phyloP scores from a whole-genome alignment of 2,329 filamentous ascomycete genomes.

The Rutstroemia sp. region DNA sequence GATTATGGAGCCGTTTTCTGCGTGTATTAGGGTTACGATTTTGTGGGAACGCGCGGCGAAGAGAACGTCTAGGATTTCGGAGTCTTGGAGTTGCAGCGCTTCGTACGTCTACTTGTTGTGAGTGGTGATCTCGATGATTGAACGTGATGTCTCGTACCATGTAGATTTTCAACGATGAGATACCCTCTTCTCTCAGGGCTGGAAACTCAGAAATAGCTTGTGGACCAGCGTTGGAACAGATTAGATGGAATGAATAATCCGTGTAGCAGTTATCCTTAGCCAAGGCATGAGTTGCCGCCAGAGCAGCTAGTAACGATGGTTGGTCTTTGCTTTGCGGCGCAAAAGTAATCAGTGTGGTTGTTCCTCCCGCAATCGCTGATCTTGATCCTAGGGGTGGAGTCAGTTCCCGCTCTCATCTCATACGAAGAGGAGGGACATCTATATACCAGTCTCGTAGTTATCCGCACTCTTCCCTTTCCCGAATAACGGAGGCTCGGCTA shows the following conservation, averaged over 20 bases:
- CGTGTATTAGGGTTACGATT: slow-evolving; percentile 49
- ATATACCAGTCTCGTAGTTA: slow-evolving; percentile 11
- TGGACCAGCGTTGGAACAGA: slow-evolving; percentile 35
- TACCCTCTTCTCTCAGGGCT: slow-evolving; percentile 30
- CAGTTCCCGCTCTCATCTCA: neutral
- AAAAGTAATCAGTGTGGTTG: slow-evolving; percentile 51
- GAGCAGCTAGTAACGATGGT: slow-evolving; percentile 36
- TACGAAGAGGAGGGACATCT: too few species aligned
- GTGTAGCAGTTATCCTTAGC: slow-evolving; percentile 39
- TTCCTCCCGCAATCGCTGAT: slow-evolving; percentile 45
- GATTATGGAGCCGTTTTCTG: slow-evolving; percentile 47
- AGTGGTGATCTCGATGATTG: neutral
- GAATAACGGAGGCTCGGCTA: slow-evolving; percentile 6
- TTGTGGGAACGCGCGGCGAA: slow-evolving; percentile 35
- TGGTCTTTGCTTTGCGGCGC: slow-evolving; percentile 41
- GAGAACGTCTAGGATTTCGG: slow-evolving; percentile 36
- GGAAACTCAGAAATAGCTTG: slow-evolving; percentile 29
- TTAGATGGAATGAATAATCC: slow-evolving; percentile 43
- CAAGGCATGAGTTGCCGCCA: slow-evolving; percentile 36
- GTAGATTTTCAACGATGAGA: slow-evolving; percentile 38
- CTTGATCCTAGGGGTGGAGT: slow-evolving; percentile 1
- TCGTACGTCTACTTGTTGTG: slow-evolving; percentile 31
- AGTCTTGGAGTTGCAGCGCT: slow-evolving; percentile 33
- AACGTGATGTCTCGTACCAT: slow-evolving; percentile 22
- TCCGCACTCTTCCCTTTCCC: slow-evolving; percentile 7